These are phyloP conservation scores for Tuber aestivum DNA, from an alignment of 495 filamentous ascomycete species.

Conservation along the genomic window DNA sequence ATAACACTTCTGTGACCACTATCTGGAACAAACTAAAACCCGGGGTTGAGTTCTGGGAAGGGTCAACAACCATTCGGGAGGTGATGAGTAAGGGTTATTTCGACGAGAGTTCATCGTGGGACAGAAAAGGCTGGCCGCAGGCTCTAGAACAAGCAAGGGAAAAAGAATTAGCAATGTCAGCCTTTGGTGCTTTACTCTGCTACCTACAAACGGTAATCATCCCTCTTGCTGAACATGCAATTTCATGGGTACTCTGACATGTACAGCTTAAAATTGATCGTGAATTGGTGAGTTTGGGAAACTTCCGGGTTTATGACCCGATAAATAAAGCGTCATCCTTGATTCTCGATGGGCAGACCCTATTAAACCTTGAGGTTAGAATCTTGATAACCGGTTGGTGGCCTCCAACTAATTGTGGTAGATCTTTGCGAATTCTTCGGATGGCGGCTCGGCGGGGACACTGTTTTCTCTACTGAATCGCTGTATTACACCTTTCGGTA, in stretches of 20 bases:
- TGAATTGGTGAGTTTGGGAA: constrained; percentile 79
- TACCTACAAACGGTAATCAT: constrained; percentile 61
- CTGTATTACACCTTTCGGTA: constrained; percentile 89
- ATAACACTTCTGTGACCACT: constrained; percentile 85
- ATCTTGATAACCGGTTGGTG: neutral
- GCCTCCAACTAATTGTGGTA: constrained; percentile 9
- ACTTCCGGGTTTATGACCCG: constrained; percentile 87
- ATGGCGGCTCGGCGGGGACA: constrained; percentile 77
- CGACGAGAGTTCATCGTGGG: constrained; percentile 54
- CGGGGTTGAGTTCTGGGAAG: constrained; percentile 85
- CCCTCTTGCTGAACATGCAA: neutral
- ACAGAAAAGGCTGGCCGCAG: constrained; percentile 70
- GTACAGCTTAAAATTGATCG: constrained; percentile 72
- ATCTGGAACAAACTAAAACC: constrained; percentile 94
- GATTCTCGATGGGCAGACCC: constrained; percentile 89
- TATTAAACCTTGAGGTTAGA: constrained; percentile 79
- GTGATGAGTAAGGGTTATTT: constrained; percentile 81
- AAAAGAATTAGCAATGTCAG: constrained; percentile 83
- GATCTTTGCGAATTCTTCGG: constrained; percentile 88
- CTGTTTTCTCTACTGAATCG: constrained; percentile 85
- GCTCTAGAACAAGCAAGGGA: constrained; percentile 65
- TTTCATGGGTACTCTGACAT: constrained; percentile 8
- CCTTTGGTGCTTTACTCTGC: constrained; percentile 80
- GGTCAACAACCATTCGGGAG: constrained; percentile 72
- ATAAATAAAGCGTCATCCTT: constrained; percentile 89